These are phyloP conservation scores for Physcomitrellopsis africana DNA, from an alignment of 225 moss, liverwort and hornwort genomes.

Conservation along the genomic window DNA sequence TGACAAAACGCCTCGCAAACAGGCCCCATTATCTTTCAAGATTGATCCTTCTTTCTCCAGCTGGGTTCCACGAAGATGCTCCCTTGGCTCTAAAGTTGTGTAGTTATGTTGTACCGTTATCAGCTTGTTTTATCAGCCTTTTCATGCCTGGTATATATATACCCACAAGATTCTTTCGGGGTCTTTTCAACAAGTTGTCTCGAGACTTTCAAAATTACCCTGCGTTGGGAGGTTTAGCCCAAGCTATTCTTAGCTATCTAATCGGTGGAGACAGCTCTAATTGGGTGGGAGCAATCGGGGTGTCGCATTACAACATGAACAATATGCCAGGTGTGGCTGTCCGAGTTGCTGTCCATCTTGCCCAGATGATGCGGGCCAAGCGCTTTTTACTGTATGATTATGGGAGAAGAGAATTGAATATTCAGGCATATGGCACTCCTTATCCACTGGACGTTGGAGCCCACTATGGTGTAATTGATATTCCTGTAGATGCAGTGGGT, in stretches of 20 bases:
- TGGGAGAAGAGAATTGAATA: conserved; percentile 59
- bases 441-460: conserved; percentile 80
- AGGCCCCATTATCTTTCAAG: conserved; percentile 77
- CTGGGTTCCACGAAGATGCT: conserved; percentile 77
- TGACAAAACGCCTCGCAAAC: conserved; percentile 66
- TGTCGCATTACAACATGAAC: conserved; percentile 91
- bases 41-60: conserved; percentile 83
- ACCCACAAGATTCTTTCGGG: conserved; percentile 85
- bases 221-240: conserved; percentile 79
- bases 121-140: conserved; percentile 55
- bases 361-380: conserved; percentile 69
- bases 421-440: conserved; percentile 60
- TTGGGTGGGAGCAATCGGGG: conserved; percentile 86
- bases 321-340: conserved; percentile 93
- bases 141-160: conserved; percentile 87
- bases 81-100: conserved; percentile 40
- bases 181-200: conserved; percentile 87
- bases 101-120: conserved; percentile 43
- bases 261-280: conserved; percentile 92
- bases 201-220: conserved; percentile 94
- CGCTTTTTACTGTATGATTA: conserved; percentile 74
- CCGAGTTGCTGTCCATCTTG: conserved; percentile 70
- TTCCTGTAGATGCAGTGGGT: conserved; percentile 83
- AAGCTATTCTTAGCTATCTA: conserved; percentile 68
- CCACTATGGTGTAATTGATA: conserved; percentile 72